Conservation (phyloP, 1,139 yeast genomes). For the Ashbya aceris region DNA sequence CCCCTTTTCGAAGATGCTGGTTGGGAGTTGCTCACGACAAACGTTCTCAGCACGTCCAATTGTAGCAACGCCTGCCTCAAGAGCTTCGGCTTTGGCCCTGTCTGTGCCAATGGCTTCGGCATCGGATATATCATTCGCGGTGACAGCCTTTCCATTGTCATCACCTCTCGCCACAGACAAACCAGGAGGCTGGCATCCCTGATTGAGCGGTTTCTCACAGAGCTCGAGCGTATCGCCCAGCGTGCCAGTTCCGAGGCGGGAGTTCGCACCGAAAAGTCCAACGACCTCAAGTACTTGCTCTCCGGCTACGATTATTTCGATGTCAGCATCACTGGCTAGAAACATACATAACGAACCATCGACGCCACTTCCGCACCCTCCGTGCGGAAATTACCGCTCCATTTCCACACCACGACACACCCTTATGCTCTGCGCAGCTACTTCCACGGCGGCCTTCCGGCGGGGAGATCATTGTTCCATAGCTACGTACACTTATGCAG, state of each 20-base stretch:
- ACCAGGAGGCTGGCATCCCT: constrained; percentile 59
- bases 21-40: constrained; percentile 58
- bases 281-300: constrained; percentile 20
- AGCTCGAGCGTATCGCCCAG: constrained; percentile 22
- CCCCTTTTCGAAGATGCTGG: constrained; percentile 71
- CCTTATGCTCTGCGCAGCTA: too few relatives aligned
- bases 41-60: constrained; percentile 56
- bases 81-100: constrained; percentile 89
- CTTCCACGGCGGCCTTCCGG: too few relatives aligned
- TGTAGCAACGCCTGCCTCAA: constrained; percentile 84
- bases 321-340: constrained; percentile 19
- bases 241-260: constrained; percentile 7
- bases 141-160: constrained; percentile 77
- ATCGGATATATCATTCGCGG: constrained; percentile 84
- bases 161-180: constrained; percentile 84
- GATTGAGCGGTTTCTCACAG: constrained; percentile 24
- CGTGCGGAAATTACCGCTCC: too few relatives aligned
- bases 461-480: too few relatives aligned
- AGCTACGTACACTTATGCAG: too few relatives aligned
- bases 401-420: too few relatives aligned
- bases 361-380: too few relatives aligned
- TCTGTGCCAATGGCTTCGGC: constrained; percentile 83
- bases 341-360: too few relatives aligned
- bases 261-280: constrained; percentile 14
- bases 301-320: constrained; percentile 29